Conservation (phyloP, 2,329 filamentous ascomycete genomes). For the Teratosphaeria pseudoeucalypti region DNA sequence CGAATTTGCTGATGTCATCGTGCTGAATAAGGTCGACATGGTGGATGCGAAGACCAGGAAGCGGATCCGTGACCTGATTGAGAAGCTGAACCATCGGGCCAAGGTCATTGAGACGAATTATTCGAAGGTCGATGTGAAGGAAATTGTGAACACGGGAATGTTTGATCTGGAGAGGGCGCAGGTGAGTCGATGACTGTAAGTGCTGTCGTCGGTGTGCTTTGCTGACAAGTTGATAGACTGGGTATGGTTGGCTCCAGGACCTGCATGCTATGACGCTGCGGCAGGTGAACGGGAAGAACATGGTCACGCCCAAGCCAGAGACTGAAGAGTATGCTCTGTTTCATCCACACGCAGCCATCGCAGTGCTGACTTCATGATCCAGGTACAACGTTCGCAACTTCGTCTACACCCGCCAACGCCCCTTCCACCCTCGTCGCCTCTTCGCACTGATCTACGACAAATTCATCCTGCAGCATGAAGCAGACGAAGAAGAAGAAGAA, state of each 20-base stretch:
- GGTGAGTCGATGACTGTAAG: slow-evolving; percentile 17
- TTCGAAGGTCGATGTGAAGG: slow-evolving; percentile 48
- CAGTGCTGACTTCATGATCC: background rate
- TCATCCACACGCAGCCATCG: background rate
- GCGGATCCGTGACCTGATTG: slow-evolving; percentile 18
- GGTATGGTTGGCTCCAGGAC: slow-evolving; percentile 60
- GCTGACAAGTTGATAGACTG: slow-evolving; percentile 15
- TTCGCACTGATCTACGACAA: slow-evolving; percentile 33
- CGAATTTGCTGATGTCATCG: slow-evolving; percentile 64
- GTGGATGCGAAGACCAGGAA: slow-evolving; percentile 36
- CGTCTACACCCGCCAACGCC: slow-evolving; percentile 50
- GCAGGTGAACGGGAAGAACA: slow-evolving; percentile 44
- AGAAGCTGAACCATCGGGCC: slow-evolving; percentile 55
- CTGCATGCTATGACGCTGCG: slow-evolving; percentile 57
- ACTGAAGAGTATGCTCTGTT: slow-evolving; percentile 44
- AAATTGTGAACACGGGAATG: slow-evolving; percentile 55
- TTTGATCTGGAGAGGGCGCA: slow-evolving; percentile 57
- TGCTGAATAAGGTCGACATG: slow-evolving; percentile 60
- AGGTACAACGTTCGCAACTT: slow-evolving; percentile 51
- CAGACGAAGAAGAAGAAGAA: slow-evolving; percentile 21
- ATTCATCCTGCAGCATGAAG: slow-evolving; percentile 33
- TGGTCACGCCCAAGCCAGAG: slow-evolving; percentile 56
- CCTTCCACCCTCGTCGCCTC: slow-evolving; percentile 32
- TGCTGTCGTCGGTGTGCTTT: background rate
- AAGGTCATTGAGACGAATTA: slow-evolving; percentile 53